phyloP scores from a whole-genome alignment of 106 monocot genomes.

The Dendrobium huoshanense region DNA sequence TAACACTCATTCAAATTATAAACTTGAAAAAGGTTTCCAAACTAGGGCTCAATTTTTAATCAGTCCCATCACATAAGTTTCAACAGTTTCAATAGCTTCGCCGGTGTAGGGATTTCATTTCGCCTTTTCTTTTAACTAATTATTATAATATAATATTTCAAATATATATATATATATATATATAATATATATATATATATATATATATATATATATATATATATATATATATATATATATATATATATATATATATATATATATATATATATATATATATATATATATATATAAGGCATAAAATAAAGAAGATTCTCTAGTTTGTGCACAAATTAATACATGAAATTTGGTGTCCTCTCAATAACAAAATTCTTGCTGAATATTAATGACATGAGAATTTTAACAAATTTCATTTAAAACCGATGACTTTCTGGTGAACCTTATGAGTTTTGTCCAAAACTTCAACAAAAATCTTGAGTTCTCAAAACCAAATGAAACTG shows the following conservation, averaged over 20 bases:
- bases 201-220: too few relatives aligned
- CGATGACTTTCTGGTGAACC: background rate
- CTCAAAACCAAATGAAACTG: background rate
- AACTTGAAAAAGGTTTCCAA: background rate
- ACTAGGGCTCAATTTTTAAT: background rate
- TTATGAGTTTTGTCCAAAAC: background rate
- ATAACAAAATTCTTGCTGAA: background rate
- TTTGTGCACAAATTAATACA: background rate
- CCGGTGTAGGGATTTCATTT: background rate
- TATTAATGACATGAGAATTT: background rate
- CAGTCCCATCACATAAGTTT: background rate
- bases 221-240: too few relatives aligned
- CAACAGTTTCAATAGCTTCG: background rate
- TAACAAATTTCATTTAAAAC: background rate
- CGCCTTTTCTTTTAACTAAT: background rate
- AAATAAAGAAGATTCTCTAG: background rate
- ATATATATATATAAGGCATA: background rate
- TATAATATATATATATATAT: too few relatives aligned
- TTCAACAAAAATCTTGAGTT: background rate
- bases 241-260: too few relatives aligned
- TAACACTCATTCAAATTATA: background rate
- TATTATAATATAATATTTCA: background rate
- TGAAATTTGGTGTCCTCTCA: background rate
- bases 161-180: too few relatives aligned
- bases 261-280: too few relatives aligned